These are phyloP conservation scores for Chernovozyma aurita DNA, from an alignment of 1,139 yeast species.

Conservation along the genomic window DNA sequence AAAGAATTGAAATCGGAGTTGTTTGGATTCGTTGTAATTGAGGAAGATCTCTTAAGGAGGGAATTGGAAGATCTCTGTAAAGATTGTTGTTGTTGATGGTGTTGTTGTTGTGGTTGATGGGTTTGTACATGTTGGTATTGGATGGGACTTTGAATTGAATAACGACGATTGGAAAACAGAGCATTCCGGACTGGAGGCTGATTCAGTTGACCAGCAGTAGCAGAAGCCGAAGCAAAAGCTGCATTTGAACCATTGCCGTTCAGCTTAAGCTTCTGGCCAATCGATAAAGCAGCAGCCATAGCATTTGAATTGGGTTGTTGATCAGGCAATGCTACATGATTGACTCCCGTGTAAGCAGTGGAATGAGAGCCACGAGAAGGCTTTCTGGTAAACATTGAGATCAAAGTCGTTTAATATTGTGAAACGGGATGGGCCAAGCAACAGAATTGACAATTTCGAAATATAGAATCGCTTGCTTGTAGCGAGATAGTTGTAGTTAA, in stretches of 20 bases:
- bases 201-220: constrained; percentile 2
- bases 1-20: constrained; percentile 1
- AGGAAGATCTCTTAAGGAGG: constrained; percentile 6
- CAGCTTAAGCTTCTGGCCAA: constrained; percentile 21
- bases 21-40: constrained; percentile 5
- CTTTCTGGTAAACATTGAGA: constrained; percentile 32
- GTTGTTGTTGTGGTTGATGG: constrained; percentile 2
- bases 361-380: constrained; percentile 27
- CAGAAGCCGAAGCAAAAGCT: background rate
- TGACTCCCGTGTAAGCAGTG: constrained; percentile 45
- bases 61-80: background rate
- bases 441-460: background rate
- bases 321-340: constrained; percentile 28
- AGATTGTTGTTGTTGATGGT: background rate
- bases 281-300: constrained; percentile 44
- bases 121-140: background rate
- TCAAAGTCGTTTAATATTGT: background rate
- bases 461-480: no score
- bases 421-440: constrained; percentile 1
- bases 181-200: no score
- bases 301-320: constrained; percentile 39
- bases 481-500: no score
- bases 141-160: constrained; percentile 3
- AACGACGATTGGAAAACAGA: constrained; percentile 1
- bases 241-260: constrained; percentile 4